phyloP scores from a whole-genome alignment of 179 eudicot genomes.

The Silene coronaria region DNA sequence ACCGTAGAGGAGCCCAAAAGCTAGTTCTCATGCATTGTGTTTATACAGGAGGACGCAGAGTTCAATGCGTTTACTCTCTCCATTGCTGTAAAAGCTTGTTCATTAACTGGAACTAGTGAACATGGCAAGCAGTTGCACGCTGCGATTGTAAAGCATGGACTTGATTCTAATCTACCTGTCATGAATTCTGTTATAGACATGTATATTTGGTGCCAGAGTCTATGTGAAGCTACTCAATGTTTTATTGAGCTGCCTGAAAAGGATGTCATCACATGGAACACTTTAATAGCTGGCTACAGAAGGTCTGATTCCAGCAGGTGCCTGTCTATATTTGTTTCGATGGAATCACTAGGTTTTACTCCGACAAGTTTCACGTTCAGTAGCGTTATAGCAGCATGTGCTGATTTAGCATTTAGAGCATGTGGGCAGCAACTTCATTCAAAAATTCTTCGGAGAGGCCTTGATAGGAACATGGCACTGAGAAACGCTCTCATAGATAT shows the following conservation, averaged over 20 bases:
- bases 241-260: conserved; percentile 45
- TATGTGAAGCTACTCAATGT: conserved; percentile 49
- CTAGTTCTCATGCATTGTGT: conserved; percentile 29
- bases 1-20: background rate
- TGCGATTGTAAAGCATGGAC: conserved; percentile 45
- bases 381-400: conserved; percentile 53
- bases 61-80: conserved; percentile 49
- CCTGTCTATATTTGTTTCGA: conserved; percentile 38
- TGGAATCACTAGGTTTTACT: conserved; percentile 40
- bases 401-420: conserved; percentile 42
- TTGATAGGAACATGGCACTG: conserved; percentile 39
- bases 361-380: conserved; percentile 63
- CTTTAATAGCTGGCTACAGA: conserved; percentile 60
- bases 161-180: conserved; percentile 51
- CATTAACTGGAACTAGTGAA: conserved; percentile 30
- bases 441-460: conserved; percentile 44
- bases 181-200: conserved; percentile 72
- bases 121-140: conserved; percentile 61
- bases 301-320: conserved; percentile 41
- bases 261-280: conserved; percentile 70
- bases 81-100: conserved; percentile 60
- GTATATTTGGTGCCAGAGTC: conserved; percentile 46
- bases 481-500: conserved; percentile 61
- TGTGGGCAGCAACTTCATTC: conserved; percentile 61
- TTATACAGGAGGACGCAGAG: conserved; percentile 57